Evolutionary conservation across 2,329 filamentous ascomycete species (phyloP).

Genomic region (Daldinia sp.): DNA sequence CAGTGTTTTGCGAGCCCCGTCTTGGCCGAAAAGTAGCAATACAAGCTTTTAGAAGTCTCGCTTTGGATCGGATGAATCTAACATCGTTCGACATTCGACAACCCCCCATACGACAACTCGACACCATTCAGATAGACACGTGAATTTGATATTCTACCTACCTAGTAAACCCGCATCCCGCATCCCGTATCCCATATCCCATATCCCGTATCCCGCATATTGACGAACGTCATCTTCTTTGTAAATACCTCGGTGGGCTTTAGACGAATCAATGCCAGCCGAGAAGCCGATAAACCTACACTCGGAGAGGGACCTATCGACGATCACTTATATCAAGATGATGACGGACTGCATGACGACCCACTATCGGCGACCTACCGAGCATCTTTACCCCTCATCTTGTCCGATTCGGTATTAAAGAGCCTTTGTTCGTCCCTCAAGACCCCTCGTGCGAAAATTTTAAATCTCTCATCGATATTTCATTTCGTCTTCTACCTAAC

Average conservation of each 20-base stretch:
- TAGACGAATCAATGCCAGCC: neutral
- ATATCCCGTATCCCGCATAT: too few relatives aligned
- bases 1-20: neutral
- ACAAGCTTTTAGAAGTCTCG: neutral
- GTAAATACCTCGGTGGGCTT: neutral
- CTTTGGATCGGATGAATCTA: neutral
- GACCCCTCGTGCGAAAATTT: neutral
- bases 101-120: too few relatives aligned
- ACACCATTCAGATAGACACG: neutral
- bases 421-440: neutral
- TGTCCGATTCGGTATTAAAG: constrained; percentile 17
- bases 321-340: constrained; percentile 31
- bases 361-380: constrained; percentile 13
- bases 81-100: neutral
- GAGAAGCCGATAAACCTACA: neutral
- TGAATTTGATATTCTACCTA: neutral
- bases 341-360: constrained; percentile 26
- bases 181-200: too few relatives aligned
- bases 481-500: neutral
- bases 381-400: constrained; percentile 28
- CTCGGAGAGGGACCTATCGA: constrained; percentile 1
- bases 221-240: neutral
- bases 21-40: neutral
- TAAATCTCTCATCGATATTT: neutral
- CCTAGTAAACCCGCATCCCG: too few relatives aligned